Evolutionary conservation across 2,329 filamentous ascomycete species (phyloP).

Genomic region (Lecanosticta acicola): DNA sequence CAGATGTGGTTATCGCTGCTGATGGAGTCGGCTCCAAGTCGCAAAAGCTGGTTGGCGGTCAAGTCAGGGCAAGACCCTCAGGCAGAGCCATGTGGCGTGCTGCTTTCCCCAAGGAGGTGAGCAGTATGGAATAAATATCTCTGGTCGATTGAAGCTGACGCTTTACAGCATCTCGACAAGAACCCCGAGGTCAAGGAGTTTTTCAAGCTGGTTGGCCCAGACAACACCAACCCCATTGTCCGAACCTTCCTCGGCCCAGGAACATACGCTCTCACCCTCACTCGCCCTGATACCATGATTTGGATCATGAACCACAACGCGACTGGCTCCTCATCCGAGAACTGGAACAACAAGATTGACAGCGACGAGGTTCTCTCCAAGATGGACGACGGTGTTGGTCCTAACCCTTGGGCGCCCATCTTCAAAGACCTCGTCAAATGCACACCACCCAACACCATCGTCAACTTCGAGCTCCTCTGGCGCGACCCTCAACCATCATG

Average conservation of each 20-base stretch:
- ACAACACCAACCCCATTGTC: conserved; percentile 40
- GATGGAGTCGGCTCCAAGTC: conserved; percentile 36
- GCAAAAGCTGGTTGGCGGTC: conserved; percentile 41
- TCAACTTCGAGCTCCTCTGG: conserved; percentile 48
- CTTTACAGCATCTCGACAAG: conserved; percentile 41
- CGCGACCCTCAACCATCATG: conserved; percentile 42
- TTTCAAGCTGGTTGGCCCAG: conserved; percentile 38
- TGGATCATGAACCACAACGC: conserved; percentile 45
- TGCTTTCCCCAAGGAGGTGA: conserved; percentile 22
- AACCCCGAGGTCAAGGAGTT: conserved; percentile 44
- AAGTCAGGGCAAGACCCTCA: conserved; percentile 15
- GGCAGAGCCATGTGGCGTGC: conserved; percentile 19
- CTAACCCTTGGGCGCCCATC: conserved; percentile 41
- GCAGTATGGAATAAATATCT: conserved; percentile 14
- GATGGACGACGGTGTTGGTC: conserved; percentile 42
- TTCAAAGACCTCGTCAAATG: conserved; percentile 42
- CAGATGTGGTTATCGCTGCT: conserved; percentile 36
- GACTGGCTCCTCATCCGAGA: conserved; percentile 42
- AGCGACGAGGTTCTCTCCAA: conserved; percentile 41
- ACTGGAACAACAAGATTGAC: conserved; percentile 45
- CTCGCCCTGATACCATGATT: conserved; percentile 44
- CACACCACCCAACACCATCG: conserved; percentile 43
- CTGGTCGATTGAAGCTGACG: conserved; percentile 25
- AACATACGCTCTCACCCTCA: conserved; percentile 44
- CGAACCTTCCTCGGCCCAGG: conserved; percentile 40